A percentile compares a stretch with the other conserved stretches of the same genome.
Conservation (phyloP, 805 yeast genomes). For the Ogataea naganishii region DNA sequence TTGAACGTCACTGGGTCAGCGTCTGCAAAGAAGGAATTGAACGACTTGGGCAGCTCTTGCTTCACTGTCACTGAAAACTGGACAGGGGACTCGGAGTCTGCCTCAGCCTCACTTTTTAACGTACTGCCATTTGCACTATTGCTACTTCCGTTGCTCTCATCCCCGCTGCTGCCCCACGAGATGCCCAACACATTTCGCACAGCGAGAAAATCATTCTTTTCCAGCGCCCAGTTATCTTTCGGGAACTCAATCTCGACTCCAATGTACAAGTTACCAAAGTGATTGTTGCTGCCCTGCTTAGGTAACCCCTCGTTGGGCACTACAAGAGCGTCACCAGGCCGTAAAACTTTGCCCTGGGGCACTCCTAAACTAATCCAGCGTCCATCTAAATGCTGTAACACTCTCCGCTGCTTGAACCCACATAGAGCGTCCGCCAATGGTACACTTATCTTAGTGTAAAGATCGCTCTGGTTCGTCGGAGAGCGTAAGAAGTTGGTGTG, state of each 20-base stretch:
- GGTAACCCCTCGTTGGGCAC: slow-evolving; percentile 85
- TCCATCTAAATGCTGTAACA: slow-evolving; percentile 72
- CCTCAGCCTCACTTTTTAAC: slow-evolving; percentile 14
- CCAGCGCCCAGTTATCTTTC: slow-evolving; percentile 74
- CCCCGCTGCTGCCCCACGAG: slow-evolving; percentile 21
- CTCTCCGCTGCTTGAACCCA: slow-evolving; percentile 59
- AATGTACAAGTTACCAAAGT: slow-evolving; percentile 64
- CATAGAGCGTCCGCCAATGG: slow-evolving; percentile 76
- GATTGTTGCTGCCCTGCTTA: slow-evolving; percentile 19
- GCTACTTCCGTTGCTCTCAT: slow-evolving; percentile 11
- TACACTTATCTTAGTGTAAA: slow-evolving; percentile 50
- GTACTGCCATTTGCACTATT: slow-evolving; percentile 19
- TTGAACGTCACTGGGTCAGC: slow-evolving; percentile 16
- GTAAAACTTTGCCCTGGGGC: slow-evolving; percentile 72
- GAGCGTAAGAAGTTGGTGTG: slow-evolving; percentile 34
- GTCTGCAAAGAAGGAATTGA: slow-evolving; percentile 18
- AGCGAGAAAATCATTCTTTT: slow-evolving; percentile 51
- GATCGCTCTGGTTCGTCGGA: slow-evolving; percentile 36
- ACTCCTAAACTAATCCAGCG: slow-evolving; percentile 57
- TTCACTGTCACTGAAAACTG: slow-evolving; percentile 13
- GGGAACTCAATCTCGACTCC: slow-evolving; percentile 75
- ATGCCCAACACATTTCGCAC: slow-evolving; percentile 45
- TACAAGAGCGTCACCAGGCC: slow-evolving; percentile 64
- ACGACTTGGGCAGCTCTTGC: slow-evolving; percentile 16
- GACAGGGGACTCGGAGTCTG: slow-evolving; percentile 15